Evolutionary conservation across 306 rosid genomes (phyloP), one percentile per base, ranked within the genome.

Genomic region (Arachis stenosperma): DNA sequence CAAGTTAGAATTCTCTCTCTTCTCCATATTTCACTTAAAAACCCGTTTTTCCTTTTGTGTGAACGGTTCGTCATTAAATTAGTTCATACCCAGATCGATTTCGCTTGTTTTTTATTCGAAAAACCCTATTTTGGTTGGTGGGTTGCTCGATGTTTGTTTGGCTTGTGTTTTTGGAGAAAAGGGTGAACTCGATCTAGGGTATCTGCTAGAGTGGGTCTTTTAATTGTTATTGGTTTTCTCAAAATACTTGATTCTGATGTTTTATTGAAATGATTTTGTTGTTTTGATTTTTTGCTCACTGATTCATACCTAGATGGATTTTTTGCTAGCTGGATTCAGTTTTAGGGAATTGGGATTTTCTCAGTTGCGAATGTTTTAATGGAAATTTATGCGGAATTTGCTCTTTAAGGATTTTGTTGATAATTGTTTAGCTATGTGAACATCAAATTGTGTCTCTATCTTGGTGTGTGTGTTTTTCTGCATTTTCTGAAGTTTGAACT

Each of bases 101-200:
- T 15, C 15, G 13, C 44, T 41, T 33, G 63, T 5, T 47, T 60
- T 75, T 60, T 57, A 75, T 79, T 54, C 14, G 15, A 61, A 44
- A 2, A 79, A 42, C n/a, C 79, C 77, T 50, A 78, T 69, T 50
- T 17, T 50, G 52, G 50, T 66, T 61, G 62, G 3, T 37, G 41
- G 61, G 27, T 62, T 69, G 30, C 5, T 50, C 47, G 36, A 41
- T 57, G 9, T 44, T 17, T 46, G 54, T 59, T 13, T 42, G 14
- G 14, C 52, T 7, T 29, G 5, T 71, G 33, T 75, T 68, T 36
- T 41, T 41, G 36, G 68, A 30, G 43, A 33, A 50, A 22, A 27
- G 55, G 54, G 54, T 14, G 29, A 59, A 29, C 30, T 71, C 67
- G 86, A 82, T 85, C 85, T 82, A 53, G 77, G 60, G 70, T 75